These are phyloP conservation scores for Diaporthe helianthi DNA, from an alignment of 2,329 filamentous ascomycete genomes.

Conservation along the genomic window DNA sequence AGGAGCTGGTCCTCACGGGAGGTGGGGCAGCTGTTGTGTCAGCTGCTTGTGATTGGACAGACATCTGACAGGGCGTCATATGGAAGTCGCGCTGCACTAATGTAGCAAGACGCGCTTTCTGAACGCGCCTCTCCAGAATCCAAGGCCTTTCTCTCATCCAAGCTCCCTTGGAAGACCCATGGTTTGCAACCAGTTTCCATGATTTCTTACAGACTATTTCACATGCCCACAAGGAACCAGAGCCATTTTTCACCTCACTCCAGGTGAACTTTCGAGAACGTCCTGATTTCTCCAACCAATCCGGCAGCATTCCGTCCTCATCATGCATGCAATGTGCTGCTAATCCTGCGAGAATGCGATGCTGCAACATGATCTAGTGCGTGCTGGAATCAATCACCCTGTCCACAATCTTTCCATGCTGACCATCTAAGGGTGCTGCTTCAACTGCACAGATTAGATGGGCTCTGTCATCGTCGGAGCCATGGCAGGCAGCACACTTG, in stretches of 20 bases:
- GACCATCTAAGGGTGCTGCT: not conserved
- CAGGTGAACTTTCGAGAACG: not conserved
- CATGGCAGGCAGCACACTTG: constrained; percentile 52
- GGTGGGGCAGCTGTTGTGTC: constrained; percentile 3
- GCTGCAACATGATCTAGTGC: constrained; percentile 39
- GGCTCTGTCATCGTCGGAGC: constrained; percentile 50
- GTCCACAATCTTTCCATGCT: not conserved
- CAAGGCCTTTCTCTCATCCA: not conserved
- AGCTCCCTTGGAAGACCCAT: not conserved
- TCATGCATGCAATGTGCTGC: constrained; percentile 11
- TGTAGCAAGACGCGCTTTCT: constrained; percentile 14
- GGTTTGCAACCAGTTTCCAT: not conserved
- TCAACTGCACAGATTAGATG: constrained; percentile 43
- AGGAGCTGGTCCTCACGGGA: not conserved
- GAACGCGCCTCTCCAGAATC: constrained; percentile 11
- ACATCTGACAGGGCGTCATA: constrained; percentile 18
- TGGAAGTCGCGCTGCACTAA: not conserved
- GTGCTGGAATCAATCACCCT: not conserved
- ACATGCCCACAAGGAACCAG: not conserved
- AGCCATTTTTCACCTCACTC: not conserved
- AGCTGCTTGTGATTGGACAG: constrained; percentile 7
- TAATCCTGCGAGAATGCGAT: constrained; percentile 20
- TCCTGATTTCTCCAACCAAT: not conserved
- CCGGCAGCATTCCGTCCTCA: not conserved
- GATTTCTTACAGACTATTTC: not conserved